A percentile compares a stretch with the other conserved stretches of the same genome.
Evolutionary conservation across 441 rosid genomes (phyloP).

Genomic region (Omphalea diandra): DNA sequence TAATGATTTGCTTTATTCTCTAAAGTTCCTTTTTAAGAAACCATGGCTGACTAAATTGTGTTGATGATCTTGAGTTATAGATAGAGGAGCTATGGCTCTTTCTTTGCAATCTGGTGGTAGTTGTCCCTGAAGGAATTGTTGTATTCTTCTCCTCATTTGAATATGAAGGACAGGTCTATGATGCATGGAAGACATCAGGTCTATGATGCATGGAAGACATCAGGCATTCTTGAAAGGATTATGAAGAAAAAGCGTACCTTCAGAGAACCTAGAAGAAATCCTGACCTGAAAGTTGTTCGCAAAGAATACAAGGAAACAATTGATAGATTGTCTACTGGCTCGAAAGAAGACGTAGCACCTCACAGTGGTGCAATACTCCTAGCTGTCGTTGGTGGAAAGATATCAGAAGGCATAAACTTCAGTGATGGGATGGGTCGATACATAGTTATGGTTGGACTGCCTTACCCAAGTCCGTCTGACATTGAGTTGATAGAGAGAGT

Average conservation of each 20-base stretch:
- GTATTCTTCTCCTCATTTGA: conserved; percentile 97
- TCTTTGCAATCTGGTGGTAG: conserved; percentile 78
- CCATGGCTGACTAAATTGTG: conserved; percentile 13
- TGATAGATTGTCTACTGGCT: conserved; percentile 27
- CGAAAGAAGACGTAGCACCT: conserved; percentile 32
- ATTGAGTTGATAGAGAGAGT: conserved; percentile 86
- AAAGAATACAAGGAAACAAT: conserved; percentile 79
- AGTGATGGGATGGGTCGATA: conserved; percentile 97
- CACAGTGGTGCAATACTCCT: conserved; percentile 77
- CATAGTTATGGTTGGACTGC: conserved; percentile 96
- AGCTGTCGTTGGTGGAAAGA: conserved; percentile 97
- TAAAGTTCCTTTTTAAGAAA: neutral
- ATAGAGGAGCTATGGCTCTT: conserved; percentile 82
- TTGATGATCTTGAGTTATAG: conserved; percentile 42
- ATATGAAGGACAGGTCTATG: conserved; percentile 73
- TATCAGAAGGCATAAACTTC: conserved; percentile 98
- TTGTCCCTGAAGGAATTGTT: conserved; percentile 89
- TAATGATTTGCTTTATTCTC: neutral
- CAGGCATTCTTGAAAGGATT: conserved; percentile 78
- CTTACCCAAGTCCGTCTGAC: conserved; percentile 85
- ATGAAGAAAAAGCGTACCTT: conserved; percentile 71
- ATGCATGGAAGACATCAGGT: conserved; percentile 80
- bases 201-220: conserved; percentile 72
- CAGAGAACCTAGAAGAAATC: conserved; percentile 83
- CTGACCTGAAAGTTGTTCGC: conserved; percentile 71